Evolutionary conservation across 2,329 filamentous ascomycete genomes (phyloP).

Genomic region (Colletotrichum shisoi): DNA sequence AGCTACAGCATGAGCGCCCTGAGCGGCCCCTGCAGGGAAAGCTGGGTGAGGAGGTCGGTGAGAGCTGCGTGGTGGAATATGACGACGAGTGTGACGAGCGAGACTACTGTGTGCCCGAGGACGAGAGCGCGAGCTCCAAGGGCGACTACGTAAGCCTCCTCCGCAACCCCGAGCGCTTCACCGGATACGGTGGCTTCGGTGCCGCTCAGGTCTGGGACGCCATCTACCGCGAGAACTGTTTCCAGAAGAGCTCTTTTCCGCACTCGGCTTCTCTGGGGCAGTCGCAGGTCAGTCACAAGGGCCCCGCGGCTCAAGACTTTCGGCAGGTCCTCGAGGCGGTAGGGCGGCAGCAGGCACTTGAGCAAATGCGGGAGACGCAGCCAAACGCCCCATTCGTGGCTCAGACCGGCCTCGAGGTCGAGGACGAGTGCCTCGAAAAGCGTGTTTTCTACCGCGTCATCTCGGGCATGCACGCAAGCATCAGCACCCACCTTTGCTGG

Average conservation of each 20-base stretch:
- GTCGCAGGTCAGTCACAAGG: slow-evolving; percentile 52
- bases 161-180: slow-evolving; percentile 94
- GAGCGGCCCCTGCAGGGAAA: slow-evolving; percentile 80
- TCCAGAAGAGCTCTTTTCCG: slow-evolving; percentile 73
- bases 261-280: slow-evolving; percentile 64
- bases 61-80: slow-evolving; percentile 96
- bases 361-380: slow-evolving; percentile 64
- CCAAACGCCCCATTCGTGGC: slow-evolving; percentile 67
- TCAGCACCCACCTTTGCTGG: slow-evolving; percentile 95
- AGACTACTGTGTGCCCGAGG: slow-evolving; percentile 95
- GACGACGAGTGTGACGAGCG: slow-evolving; percentile 96
- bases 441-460: slow-evolving; percentile 97
- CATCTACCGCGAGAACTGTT: slow-evolving; percentile 97
- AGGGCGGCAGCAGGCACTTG: slow-evolving; percentile 67
- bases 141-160: slow-evolving; percentile 96
- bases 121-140: slow-evolving; percentile 84
- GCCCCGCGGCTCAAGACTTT: slow-evolving; percentile 67
- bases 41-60: slow-evolving; percentile 85
- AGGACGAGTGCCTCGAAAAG: slow-evolving; percentile 96
- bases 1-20: slow-evolving; percentile 71
- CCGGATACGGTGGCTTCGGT: slow-evolving; percentile 86
- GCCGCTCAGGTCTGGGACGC: slow-evolving; percentile 94
- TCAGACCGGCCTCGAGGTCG: slow-evolving; percentile 73
- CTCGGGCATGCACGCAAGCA: slow-evolving; percentile 97
- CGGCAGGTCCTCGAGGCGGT: slow-evolving; percentile 67